Evolutionary conservation across 768 basidiomycete species (phyloP).

Genomic region (Leccinum pellstonianum): DNA sequence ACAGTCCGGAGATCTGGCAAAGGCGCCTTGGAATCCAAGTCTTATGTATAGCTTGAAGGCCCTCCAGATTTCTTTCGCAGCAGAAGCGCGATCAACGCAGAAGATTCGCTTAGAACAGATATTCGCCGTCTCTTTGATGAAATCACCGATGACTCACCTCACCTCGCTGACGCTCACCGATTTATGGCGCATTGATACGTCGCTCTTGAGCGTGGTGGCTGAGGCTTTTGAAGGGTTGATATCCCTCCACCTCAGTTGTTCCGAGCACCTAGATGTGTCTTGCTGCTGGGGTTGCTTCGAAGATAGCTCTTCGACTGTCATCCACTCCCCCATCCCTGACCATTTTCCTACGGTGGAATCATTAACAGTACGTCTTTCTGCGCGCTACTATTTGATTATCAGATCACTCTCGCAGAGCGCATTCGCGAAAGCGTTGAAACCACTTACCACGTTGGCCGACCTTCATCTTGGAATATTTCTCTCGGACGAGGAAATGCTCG

Average conservation of each 20-base stretch:
- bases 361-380: constrained; percentile 50
- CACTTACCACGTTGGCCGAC: constrained; percentile 45
- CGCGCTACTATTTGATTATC: neutral
- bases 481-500: constrained; percentile 51
- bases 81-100: constrained; percentile 47
- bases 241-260: constrained; percentile 55
- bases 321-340: constrained; percentile 65
- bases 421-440: constrained; percentile 43
- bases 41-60: constrained; percentile 36
- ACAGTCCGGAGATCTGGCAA: constrained; percentile 18
- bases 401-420: constrained; percentile 33
- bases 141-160: constrained; percentile 34
- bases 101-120: constrained; percentile 36
- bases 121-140: constrained; percentile 30
- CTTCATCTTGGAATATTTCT: constrained; percentile 65
- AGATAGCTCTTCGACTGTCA: constrained; percentile 50
- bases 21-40: constrained; percentile 27
- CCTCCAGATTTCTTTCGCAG: constrained; percentile 43
- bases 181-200: constrained; percentile 56
- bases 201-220: constrained; percentile 48
- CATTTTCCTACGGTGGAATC: constrained; percentile 40
- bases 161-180: constrained; percentile 49
- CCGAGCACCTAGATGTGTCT: constrained; percentile 52
- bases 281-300: constrained; percentile 69
- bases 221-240: constrained; percentile 43